Evolutionary conservation across 2,329 filamentous ascomycete species (phyloP), one percentile per base, ranked within the genome.

Genomic region (Plenodomus lindquistii): DNA sequence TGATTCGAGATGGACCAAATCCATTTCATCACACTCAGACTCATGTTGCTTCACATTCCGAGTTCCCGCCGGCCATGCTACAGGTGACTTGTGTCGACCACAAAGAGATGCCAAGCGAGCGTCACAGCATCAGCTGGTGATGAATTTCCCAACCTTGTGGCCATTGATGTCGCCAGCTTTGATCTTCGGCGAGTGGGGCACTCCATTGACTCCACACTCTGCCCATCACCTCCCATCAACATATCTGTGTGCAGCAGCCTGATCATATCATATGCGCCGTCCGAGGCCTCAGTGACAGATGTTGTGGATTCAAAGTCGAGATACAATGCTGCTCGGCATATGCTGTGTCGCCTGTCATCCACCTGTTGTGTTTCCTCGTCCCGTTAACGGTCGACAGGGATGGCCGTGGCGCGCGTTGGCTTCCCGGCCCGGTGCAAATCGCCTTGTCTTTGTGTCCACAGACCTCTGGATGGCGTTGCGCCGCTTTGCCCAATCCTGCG

Each of bases 321-420:
- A 59, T 59, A 63, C 60, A 55, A 47, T 40, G 46, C 50, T 51
- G 46, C 51, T 44, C 50, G 50, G 46, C 57, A 50, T 47, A 59
- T 60, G 59, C 51, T 59, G 57, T 65, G 57, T 60, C 52, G 55
- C 58, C 62, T 66, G 63, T 66, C 63, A 66, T n/a, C n/a, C n/a
- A 21, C 49, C 51, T 59, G 44, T 60, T 13, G 10, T 15, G 6
- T 54, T 57, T 60, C 55, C 60, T 56, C 55, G 55, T 46, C 60
- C 54, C 46, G 47, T 58, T 52, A 45, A 66, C 62, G 60, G 55
- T 61, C 51, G 21, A 55, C 62, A 65, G 56, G 63, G 62, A 52
- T 63, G 21, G 42, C 40, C 44, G 46, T 49, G 42, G 29, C 54
- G 44, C 49, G 37, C 20, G 35, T 56, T 68, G 67, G 63, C 59